These are phyloP conservation scores for Parastagonospora avenae DNA, from an alignment of 2,329 filamentous ascomycete species.

Conservation along the genomic window DNA sequence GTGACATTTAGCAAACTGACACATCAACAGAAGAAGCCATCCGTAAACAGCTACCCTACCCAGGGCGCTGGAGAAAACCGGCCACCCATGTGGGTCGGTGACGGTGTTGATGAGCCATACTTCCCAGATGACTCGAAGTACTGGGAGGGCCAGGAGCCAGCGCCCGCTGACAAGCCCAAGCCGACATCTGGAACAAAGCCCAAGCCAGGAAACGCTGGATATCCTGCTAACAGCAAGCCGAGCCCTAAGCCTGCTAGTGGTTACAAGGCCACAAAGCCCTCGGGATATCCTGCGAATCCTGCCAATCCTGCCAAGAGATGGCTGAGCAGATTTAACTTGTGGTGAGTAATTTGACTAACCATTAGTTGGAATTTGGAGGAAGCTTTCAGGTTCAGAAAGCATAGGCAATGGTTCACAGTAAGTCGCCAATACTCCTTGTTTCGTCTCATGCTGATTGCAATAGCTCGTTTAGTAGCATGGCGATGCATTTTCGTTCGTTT, in stretches of 20 bases:
- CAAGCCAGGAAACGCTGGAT: background rate
- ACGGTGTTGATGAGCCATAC: conserved; percentile 20
- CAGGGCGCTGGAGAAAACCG: background rate
- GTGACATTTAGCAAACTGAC: background rate
- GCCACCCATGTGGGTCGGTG: conserved; percentile 9
- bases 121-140: conserved; percentile 1
- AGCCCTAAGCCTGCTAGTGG: background rate
- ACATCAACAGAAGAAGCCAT: background rate
- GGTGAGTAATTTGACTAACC: background rate
- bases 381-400: background rate
- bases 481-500: conserved; percentile 1
- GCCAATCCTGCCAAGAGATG: background rate
- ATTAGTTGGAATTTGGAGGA: background rate
- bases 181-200: background rate
- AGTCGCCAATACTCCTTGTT: background rate
- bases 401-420: background rate
- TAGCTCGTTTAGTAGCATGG: conserved; percentile 1
- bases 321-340: background rate
- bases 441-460: background rate
- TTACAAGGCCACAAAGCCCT: background rate
- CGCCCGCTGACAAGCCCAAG: background rate
- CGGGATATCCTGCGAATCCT: background rate
- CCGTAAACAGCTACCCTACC: background rate
- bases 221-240: background rate
- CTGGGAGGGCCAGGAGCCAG: background rate